Base-by-base conservation (phyloP, 139 green algal species). In the Coelastrella sp. region DNA sequence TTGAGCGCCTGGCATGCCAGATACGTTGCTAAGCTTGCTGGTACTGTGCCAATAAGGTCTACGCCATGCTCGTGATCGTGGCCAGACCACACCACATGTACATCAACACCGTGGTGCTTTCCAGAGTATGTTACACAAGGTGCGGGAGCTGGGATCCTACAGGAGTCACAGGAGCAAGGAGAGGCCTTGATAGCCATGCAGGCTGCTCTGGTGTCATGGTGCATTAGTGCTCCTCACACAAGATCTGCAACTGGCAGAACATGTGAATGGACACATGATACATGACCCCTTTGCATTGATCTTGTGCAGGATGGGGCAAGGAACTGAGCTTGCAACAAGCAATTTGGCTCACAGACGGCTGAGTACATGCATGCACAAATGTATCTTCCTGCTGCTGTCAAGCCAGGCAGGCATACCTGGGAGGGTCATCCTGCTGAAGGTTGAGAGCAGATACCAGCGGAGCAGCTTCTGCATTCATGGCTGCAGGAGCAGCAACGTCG, bases 1-100 rank as follows among this genome's bases (percentile, higher is more conserved):
- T 97, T 94, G 84, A 97, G 94, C 4, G 63, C 73, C 68, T 97
- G 93, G 10, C 97, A 86, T 6, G 97, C 96, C 12, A 99, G 93
- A 93, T 98, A 99, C 6, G 97, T 93, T 24, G 93, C 94, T 3
- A 99, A 90, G 0, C 96, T 93, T 3, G 97, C 97, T n/a, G 96
- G 94, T 4, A 98, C 96, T 1, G 97, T 99, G 73, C 97, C 97
- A 20, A 99, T 94, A 22, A 97, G 97, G 94, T 98, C 96, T n/a
- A 99, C 96, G 4, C 92, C 93, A 35, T 95, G 92, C 25, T 93
- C 88, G 8, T 66, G 22, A 89, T 94, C 95, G 80, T 94, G 97
- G 59, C 97, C 97, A 76, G 96, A 97, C 86, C 92, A 95, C 14
- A 98, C 96, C 0, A 99, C 82, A 81, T 97, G 95, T 7, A 99